phyloP scores from a whole-genome alignment of 2,329 filamentous ascomycete species.

The Scytalidium lignicola region DNA sequence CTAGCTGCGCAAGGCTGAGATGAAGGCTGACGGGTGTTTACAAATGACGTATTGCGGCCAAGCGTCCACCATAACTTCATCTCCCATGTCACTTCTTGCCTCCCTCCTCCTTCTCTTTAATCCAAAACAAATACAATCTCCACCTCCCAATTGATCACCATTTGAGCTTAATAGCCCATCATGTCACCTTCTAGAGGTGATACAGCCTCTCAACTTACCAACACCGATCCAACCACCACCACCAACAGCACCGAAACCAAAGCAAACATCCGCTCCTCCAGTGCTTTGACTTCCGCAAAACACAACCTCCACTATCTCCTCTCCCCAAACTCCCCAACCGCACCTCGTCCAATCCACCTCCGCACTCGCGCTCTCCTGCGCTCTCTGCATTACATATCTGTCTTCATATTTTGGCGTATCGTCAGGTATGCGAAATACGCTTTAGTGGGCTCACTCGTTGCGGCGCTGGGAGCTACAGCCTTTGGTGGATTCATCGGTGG shows the following conservation, averaged over 20 bases:
- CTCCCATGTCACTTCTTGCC: neutral
- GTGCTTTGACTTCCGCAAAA: constrained; percentile 20
- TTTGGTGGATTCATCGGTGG: constrained; percentile 23
- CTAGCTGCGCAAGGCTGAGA: neutral
- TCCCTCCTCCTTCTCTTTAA: neutral
- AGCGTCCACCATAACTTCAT: neutral
- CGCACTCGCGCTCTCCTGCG: constrained; percentile 26
- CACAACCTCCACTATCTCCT: constrained; percentile 25
- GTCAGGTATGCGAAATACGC: constrained; percentile 29
- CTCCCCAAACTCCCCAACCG: constrained; percentile 17
- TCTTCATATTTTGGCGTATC: constrained; percentile 28
- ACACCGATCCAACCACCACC: constrained; percentile 5
- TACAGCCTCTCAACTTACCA: neutral
- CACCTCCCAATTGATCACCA: neutral
- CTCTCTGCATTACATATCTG: constrained; percentile 21
- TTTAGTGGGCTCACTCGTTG: constrained; percentile 21
- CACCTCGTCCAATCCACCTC: constrained; percentile 19
- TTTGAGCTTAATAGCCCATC: neutral
- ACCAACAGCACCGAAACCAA: constrained; percentile 22
- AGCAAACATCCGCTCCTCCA: constrained; percentile 21
- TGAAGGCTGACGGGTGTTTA: neutral
- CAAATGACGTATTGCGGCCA: neutral
- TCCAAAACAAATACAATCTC: neutral
- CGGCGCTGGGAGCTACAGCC: constrained; percentile 23
- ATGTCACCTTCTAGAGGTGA: constrained; percentile 17